Percentiles rank a stretch among this genome's conserved stretches.
These are phyloP conservation scores for Phytopythium vexans DNA, from an alignment of 352 stramenopile genomes.

Conservation along the genomic window DNA sequence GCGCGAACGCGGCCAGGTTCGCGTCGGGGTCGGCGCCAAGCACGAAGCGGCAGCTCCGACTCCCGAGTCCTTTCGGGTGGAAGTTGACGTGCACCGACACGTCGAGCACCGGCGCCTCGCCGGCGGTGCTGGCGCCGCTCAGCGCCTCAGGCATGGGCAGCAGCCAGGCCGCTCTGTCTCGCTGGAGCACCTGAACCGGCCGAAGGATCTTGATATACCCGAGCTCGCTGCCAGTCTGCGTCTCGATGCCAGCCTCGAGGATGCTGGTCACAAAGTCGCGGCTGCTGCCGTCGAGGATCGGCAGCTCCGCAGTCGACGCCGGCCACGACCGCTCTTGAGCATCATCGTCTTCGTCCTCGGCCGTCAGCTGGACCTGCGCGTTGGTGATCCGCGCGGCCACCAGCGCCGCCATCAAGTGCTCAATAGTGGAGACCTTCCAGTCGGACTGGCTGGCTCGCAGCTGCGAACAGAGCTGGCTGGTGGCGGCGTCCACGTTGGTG, in stretches of 20 bases:
- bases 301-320: conserved; percentile 35
- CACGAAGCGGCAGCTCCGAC: conserved; percentile 34
- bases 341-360: not conserved
- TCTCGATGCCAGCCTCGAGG: conserved; percentile 25
- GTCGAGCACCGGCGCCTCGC: conserved; percentile 30
- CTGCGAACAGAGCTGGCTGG: conserved; percentile 59
- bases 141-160: conserved; percentile 35
- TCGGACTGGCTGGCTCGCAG: conserved; percentile 12
- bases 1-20: conserved; percentile 25
- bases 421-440: conserved; percentile 40
- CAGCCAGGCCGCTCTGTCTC: conserved; percentile 69
- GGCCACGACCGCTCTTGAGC: no score
- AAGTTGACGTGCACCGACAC: conserved; percentile 74
- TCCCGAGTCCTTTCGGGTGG: conserved; percentile 48
- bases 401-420: conserved; percentile 70
- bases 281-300: conserved; percentile 68
- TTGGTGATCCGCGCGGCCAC: conserved; percentile 42
- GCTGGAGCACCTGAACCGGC: conserved; percentile 54
- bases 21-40: conserved; percentile 26
- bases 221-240: conserved; percentile 14
- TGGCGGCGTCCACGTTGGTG: conserved; percentile 30
- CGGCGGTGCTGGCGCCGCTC: conserved; percentile 5
- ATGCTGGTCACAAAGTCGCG: conserved; percentile 39
- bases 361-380: conserved; percentile 24
- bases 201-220: conserved; percentile 33